phyloP scores from a whole-genome alignment of 2,329 filamentous ascomycete species.

The Epichloe coenophiala region DNA sequence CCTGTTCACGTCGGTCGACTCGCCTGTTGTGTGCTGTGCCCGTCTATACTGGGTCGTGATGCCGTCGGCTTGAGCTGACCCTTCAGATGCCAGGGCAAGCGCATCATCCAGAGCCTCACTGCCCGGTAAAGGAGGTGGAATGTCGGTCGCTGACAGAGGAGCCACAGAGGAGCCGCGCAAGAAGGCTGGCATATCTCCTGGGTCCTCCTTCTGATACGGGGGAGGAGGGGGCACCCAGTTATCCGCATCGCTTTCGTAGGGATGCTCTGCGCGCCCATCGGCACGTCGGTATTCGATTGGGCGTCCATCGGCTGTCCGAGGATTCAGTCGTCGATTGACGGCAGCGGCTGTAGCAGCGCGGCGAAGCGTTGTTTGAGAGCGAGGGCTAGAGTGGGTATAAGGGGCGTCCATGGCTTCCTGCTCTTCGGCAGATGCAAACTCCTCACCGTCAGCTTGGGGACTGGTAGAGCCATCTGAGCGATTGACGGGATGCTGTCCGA shows the following conservation, averaged over 20 bases:
- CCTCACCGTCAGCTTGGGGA: constrained; percentile 24
- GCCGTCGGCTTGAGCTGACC: constrained; percentile 2
- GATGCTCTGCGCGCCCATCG: constrained; percentile 57
- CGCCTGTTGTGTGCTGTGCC: constrained; percentile 22
- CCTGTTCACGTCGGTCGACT: constrained; percentile 18
- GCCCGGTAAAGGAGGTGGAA: constrained; percentile 12
- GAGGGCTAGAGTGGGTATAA: constrained; percentile 59
- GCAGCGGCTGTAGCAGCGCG: constrained; percentile 67
- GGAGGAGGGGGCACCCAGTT: constrained; percentile 81
- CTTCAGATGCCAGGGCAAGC: neutral
- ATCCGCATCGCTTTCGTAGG: constrained; percentile 77
- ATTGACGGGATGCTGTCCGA: constrained; percentile 19
- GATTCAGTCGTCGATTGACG: constrained; percentile 54
- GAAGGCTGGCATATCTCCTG: constrained; percentile 41
- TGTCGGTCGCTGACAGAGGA: constrained; percentile 17
- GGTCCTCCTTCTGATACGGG: constrained; percentile 61
- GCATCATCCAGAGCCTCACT: neutral
- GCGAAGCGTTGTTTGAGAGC: constrained; percentile 55
- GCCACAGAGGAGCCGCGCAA: constrained; percentile 34
- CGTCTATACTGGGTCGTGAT: constrained; percentile 7
- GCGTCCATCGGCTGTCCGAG: constrained; percentile 38
- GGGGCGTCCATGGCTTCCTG: constrained; percentile 55
- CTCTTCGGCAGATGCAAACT: constrained; percentile 36
- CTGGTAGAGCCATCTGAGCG: constrained; percentile 10
- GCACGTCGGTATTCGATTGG: constrained; percentile 52